phyloP scores from a whole-genome alignment of 805 yeast species.

The Monosporozyma servazzii region DNA sequence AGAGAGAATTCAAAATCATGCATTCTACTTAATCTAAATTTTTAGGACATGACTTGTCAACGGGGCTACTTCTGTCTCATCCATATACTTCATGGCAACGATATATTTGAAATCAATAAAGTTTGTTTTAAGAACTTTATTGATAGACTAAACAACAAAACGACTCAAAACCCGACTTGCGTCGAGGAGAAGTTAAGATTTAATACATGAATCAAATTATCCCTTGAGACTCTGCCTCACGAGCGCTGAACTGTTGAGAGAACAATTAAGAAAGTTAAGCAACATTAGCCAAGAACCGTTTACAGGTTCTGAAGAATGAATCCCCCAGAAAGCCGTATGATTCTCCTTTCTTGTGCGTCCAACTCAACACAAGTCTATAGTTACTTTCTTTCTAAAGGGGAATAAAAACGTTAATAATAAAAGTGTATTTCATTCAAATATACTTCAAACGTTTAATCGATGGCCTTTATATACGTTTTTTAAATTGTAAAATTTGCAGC shows the following conservation, averaged over 20 bases:
- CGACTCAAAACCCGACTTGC: conserved; percentile 26
- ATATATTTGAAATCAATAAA: conserved; percentile 11
- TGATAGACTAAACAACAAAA: conserved; percentile 3
- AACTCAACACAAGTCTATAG: conserved; percentile 24
- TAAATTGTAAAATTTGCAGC: not conserved
- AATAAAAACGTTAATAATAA: not conserved
- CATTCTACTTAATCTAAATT: conserved; percentile 55
- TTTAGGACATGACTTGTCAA: conserved; percentile 61
- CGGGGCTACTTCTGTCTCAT: conserved; percentile 88
- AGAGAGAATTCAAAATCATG: conserved; percentile 32
- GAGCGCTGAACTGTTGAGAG: conserved; percentile 60
- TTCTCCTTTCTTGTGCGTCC: conserved; percentile 16
- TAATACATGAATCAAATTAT: conserved; percentile 6
- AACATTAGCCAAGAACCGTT: conserved; percentile 24
- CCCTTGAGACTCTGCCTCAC: conserved; percentile 46
- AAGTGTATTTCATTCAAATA: not conserved
- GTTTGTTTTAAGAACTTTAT: not conserved
- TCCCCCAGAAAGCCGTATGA: conserved; percentile 16
- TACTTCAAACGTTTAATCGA: not conserved
- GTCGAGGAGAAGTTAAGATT: conserved; percentile 27
- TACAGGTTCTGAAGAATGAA: conserved; percentile 4
- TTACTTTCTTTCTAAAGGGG: conserved; percentile 6
- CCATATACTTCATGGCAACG: conserved; percentile 41
- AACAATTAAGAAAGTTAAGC: conserved; percentile 23
- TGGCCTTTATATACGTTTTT: conserved; percentile 3